Percentiles rank a stretch among this genome's conserved stretches.
Conservation (phyloP, 2,329 filamentous ascomycete species). For the Sarocladium strictum region DNA sequence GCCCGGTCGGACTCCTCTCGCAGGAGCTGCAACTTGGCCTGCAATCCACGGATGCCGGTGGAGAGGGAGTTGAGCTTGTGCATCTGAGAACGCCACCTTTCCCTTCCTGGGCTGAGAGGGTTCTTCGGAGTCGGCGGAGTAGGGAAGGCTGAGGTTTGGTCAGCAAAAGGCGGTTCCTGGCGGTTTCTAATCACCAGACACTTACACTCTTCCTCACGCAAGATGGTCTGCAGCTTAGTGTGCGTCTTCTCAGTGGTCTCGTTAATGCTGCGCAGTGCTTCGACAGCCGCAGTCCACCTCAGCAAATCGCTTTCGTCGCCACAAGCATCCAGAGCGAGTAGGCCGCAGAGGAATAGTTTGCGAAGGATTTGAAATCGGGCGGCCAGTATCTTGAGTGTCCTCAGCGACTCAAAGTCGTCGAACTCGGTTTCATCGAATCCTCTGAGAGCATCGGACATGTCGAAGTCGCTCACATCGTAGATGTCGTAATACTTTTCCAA, state of each 20-base stretch:
- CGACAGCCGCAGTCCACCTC: conserved; percentile 72
- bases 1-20: conserved; percentile 82
- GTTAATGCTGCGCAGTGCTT: conserved; percentile 65
- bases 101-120: conserved; percentile 65
- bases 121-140: conserved; percentile 46
- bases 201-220: conserved; percentile 76
- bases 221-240: conserved; percentile 59
- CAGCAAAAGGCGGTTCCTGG: conserved; percentile 10
- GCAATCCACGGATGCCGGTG: conserved; percentile 81
- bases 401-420: conserved; percentile 72
- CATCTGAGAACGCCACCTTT: conserved; percentile 80
- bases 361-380: conserved; percentile 75
- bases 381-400: conserved; percentile 73
- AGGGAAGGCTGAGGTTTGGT: conserved; percentile 39
- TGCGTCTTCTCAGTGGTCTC: conserved; percentile 56
- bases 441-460: conserved; percentile 63
- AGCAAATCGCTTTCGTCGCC: conserved; percentile 70
- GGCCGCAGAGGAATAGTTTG: conserved; percentile 81
- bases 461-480: conserved; percentile 70
- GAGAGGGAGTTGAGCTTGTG: conserved; percentile 84
- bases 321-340: conserved; percentile 79
- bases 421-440: conserved; percentile 62
- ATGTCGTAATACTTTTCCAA: conserved; percentile 91
- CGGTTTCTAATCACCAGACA: conserved; percentile 12
- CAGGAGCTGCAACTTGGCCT: conserved; percentile 89